These are phyloP conservation scores for Phlebiopsis flavidoalba DNA, from an alignment of 768 basidiomycete species.

Conservation along the genomic window DNA sequence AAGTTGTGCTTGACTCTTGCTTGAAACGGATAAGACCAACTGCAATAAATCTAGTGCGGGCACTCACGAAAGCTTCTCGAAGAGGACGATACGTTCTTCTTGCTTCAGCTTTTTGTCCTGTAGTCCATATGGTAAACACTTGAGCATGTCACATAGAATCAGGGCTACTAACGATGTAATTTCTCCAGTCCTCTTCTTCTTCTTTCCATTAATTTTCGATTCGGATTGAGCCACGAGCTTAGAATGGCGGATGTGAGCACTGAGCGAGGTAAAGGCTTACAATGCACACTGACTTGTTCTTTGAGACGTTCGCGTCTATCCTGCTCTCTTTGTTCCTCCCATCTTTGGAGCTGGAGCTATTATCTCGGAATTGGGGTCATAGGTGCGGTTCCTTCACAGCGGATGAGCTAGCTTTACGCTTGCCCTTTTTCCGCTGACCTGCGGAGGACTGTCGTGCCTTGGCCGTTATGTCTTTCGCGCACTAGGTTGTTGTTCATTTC, in stretches of 20 bases:
- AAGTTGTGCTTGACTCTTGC: conserved; percentile 71
- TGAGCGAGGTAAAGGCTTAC: conserved; percentile 17
- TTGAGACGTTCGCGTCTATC: conserved; percentile 55
- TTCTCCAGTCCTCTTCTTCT: conserved; percentile 87
- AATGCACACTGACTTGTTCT: conserved; percentile 44
- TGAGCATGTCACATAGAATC: background rate
- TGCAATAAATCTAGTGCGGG: background rate
- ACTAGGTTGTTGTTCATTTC: conserved; percentile 7
- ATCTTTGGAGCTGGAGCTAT: conserved; percentile 50
- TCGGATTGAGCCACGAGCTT: conserved; percentile 43
- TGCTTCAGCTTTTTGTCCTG: conserved; percentile 92
- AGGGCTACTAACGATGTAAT: conserved; percentile 66
- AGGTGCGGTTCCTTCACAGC: conserved; percentile 16
- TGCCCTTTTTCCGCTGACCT: conserved; percentile 23
- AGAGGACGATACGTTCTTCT: conserved; percentile 72
- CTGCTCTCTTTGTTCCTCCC: conserved; percentile 52
- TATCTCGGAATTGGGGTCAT: conserved; percentile 56
- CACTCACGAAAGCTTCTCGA: conserved; percentile 72
- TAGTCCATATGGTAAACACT: background rate
- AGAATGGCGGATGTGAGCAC: background rate
- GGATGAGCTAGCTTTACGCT: conserved; percentile 4
- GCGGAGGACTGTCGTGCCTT: conserved; percentile 21
- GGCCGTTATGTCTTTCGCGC: conserved; percentile 21
- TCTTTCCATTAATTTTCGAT: conserved; percentile 76
- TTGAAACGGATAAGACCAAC: conserved; percentile 26